These are phyloP conservation scores for Lachancea cidri DNA, from an alignment of 805 yeast genomes.

Conservation along the genomic window DNA sequence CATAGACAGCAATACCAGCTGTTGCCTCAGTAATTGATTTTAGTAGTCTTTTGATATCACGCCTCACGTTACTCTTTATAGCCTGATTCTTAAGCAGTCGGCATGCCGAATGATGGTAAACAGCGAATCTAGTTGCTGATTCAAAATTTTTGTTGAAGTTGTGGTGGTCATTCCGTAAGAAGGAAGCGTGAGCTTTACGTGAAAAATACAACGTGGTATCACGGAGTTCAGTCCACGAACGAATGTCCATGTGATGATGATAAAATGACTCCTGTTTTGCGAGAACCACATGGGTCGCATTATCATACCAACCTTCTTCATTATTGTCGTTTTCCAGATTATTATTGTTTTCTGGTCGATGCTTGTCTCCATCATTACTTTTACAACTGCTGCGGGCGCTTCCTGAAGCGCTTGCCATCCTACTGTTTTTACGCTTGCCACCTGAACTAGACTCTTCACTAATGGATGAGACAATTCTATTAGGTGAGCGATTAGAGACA, in stretches of 20 bases:
- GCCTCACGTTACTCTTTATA: constrained; percentile 41
- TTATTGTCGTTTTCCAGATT: not conserved
- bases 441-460: not conserved
- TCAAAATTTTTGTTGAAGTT: constrained; percentile 51
- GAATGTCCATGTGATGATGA: constrained; percentile 53
- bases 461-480: not conserved
- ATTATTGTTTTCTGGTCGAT: not conserved
- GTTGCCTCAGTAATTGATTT: constrained; percentile 49
- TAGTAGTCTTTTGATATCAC: constrained; percentile 44
- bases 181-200: constrained; percentile 45
- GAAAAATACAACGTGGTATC: constrained; percentile 45
- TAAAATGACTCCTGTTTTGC: constrained; percentile 45
- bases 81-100: constrained; percentile 51
- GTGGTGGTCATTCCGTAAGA: constrained; percentile 45
- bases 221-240: constrained; percentile 53
- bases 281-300: constrained; percentile 18
- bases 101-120: constrained; percentile 49
- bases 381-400: not conserved
- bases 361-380: not conserved
- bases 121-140: constrained; percentile 47
- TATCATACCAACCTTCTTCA: not conserved
- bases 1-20: constrained; percentile 61
- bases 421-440: not conserved
- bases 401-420: not conserved
- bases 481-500: not conserved